Evolutionary conservation across 257 asterid species (phyloP).

Genomic region (Solanum appendiculatum): DNA sequence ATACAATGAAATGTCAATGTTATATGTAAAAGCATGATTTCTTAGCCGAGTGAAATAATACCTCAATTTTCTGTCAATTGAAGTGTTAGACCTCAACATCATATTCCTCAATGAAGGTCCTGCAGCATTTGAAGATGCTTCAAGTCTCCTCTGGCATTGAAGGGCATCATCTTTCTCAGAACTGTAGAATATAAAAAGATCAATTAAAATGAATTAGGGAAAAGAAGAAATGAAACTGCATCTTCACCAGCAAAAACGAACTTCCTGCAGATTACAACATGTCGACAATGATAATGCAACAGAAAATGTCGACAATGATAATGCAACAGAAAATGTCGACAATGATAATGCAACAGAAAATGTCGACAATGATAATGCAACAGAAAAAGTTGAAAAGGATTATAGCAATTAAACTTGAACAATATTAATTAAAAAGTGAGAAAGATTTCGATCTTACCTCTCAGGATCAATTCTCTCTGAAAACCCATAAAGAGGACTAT

Average conservation of each 20-base stretch:
- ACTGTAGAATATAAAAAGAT: conserved; percentile 29
- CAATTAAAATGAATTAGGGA: not conserved
- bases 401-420: not conserved
- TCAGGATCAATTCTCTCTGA: conserved; percentile 73
- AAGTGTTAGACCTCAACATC: conserved; percentile 72
- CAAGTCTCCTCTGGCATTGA: conserved; percentile 62
- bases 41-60: conserved; percentile 8
- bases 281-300: not conserved
- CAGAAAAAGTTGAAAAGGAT: not conserved
- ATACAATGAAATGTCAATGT: not conserved
- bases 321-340: not conserved
- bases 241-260: not conserved
- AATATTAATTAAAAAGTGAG: not conserved
- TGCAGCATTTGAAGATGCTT: conserved; percentile 61
- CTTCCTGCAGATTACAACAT: not conserved
- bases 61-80: conserved; percentile 78
- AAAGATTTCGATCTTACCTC: conserved; percentile 33
- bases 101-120: conserved; percentile 80
- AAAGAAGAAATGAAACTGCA: conserved; percentile 1
- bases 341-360: not conserved
- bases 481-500: conserved; percentile 89
- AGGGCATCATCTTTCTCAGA: conserved; percentile 75
- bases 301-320: not conserved
- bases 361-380: not conserved
- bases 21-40: not conserved